Evolutionary conservation across 768 basidiomycete genomes (phyloP), one percentile per base, ranked within the genome.

Genomic region (Mrakia hoshinonis): DNA sequence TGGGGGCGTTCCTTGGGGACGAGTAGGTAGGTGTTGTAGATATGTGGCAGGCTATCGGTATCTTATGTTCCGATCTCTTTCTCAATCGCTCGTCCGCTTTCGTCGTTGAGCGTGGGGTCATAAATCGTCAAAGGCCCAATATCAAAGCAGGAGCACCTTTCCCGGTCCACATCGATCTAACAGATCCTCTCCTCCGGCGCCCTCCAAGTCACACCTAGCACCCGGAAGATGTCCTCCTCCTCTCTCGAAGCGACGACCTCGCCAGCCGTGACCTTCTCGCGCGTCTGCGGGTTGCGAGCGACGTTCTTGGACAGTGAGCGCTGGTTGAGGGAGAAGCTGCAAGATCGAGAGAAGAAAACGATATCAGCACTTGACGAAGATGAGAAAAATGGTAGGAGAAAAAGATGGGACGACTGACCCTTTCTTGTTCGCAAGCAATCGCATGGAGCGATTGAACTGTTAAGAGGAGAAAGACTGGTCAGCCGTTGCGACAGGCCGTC

Each of bases 361-460:
- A n/a, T n/a, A n/a, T 43, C 43, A 15, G 43, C 43, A 43, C 15
- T 15, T 7, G 43, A 6, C 7, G 43, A 43, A 43, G 43, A 15
- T 43, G 15, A 15, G 43, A 15, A 15, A 43, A 15, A 43, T 6
- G 15, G 15, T 15, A 43, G 43, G 43, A 43, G 6, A 43, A 43
- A 43, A n/a, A n/a, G n/a, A n/a, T n/a, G n/a, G n/a, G n/a, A n/a
- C n/a, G 43, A 43, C 43, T 7, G 43, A 43, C 43, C 91, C 91
- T 77, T 88, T 83, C 60, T 83, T 85, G 74, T 85, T 85, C 3
- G 94, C 94, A 79, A 92, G 92, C 75, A 88, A 79, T 38, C 93
- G 85, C 78, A 97, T 87, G 6, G 88, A 87, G 10, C 94, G 87
- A 79, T 95, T 96, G 80, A 95, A 95, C 91, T 93, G 75, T 18